Percentiles rank a stretch among this genome's conserved stretches.
Conservation (phyloP, 805 yeast species). For the Yarrowia porcina region DNA sequence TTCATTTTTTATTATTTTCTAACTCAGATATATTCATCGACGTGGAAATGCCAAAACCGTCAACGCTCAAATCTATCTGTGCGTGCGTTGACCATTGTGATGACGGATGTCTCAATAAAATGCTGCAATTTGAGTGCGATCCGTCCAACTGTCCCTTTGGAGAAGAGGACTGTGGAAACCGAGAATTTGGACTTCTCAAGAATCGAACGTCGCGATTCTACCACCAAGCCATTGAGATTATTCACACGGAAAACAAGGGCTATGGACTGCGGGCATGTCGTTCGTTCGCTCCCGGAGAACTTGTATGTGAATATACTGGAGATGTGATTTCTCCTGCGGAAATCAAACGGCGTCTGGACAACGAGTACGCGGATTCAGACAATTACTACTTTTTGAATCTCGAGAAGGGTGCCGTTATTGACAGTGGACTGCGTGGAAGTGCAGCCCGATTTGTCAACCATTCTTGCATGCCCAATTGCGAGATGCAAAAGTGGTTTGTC, state of each 20-base stretch:
- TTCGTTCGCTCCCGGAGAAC: slow-evolving; percentile 40
- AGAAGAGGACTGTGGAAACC: slow-evolving; percentile 40
- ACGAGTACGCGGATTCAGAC: slow-evolving; percentile 38
- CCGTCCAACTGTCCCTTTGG: slow-evolving; percentile 38
- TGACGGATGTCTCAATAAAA: slow-evolving; percentile 39
- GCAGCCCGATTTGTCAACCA: slow-evolving; percentile 52
- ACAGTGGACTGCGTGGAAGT: slow-evolving; percentile 47
- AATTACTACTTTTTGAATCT: slow-evolving; percentile 46
- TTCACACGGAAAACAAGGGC: slow-evolving; percentile 43
- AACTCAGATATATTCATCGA: slow-evolving; percentile 31
- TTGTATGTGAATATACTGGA: slow-evolving; percentile 51
- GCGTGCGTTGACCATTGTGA: slow-evolving; percentile 38
- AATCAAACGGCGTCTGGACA: slow-evolving; percentile 41
- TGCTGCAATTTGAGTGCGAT: slow-evolving; percentile 41
- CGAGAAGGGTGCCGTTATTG: slow-evolving; percentile 46
- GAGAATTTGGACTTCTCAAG: slow-evolving; percentile 34
- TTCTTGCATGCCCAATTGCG: slow-evolving; percentile 48
- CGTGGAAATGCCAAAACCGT: slow-evolving; percentile 28
- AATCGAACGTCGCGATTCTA: neutral
- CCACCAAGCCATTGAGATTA: slow-evolving; percentile 33
- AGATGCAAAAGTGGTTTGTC: slow-evolving; percentile 50
- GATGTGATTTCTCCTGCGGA: slow-evolving; percentile 45
- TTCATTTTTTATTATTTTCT: no score
- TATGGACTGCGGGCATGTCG: slow-evolving; percentile 45
- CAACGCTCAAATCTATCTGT: slow-evolving; percentile 30